phyloP scores from a whole-genome alignment of 805 yeast genomes.

The Lipomyces spencermartinsiae region DNA sequence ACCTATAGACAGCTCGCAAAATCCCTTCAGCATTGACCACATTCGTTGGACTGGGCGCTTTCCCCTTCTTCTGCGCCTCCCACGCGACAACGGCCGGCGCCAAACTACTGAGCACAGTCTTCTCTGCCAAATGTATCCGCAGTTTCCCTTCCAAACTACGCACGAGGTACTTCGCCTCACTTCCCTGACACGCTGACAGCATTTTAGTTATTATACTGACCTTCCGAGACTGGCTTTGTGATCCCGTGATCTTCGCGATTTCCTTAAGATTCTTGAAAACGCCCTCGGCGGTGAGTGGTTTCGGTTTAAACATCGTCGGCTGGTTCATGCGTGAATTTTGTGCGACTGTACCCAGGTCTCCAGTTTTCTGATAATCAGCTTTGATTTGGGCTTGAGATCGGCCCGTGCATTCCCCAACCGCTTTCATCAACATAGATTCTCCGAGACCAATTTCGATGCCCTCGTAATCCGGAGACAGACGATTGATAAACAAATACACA shows the following conservation, averaged over 20 bases:
- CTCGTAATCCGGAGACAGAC: conserved; percentile 81
- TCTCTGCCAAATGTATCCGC: conserved; percentile 92
- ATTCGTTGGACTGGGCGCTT: conserved; percentile 51
- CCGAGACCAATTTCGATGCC: conserved; percentile 94
- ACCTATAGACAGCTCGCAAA: conserved; percentile 71
- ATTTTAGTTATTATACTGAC: conserved; percentile 79
- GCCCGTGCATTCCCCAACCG: conserved; percentile 90
- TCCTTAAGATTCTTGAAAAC: conserved; percentile 77
- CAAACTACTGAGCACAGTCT: conserved; percentile 81
- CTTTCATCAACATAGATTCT: conserved; percentile 84
- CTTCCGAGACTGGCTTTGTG: conserved; percentile 79
- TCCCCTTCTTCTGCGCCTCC: conserved; percentile 53
- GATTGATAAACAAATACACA: conserved; percentile 82
- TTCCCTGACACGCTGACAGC: conserved; percentile 82
- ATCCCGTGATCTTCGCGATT: conserved; percentile 80
- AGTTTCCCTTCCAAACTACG: conserved; percentile 91
- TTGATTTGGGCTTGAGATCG: conserved; percentile 73
- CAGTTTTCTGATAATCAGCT: conserved; percentile 74
- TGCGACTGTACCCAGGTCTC: conserved; percentile 92
- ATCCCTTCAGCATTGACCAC: conserved; percentile 73
- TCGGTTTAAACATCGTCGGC: conserved; percentile 91
- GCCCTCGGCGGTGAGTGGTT: conserved; percentile 70
- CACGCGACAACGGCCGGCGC: conserved; percentile 79
- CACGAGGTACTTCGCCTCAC: conserved; percentile 88
- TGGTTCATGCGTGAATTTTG: conserved; percentile 81